Percentiles rank a stretch among this genome's conserved stretches.
These are phyloP conservation scores for Murraya paniculata DNA, from an alignment of 345 rosid species.

Conservation along the genomic window DNA sequence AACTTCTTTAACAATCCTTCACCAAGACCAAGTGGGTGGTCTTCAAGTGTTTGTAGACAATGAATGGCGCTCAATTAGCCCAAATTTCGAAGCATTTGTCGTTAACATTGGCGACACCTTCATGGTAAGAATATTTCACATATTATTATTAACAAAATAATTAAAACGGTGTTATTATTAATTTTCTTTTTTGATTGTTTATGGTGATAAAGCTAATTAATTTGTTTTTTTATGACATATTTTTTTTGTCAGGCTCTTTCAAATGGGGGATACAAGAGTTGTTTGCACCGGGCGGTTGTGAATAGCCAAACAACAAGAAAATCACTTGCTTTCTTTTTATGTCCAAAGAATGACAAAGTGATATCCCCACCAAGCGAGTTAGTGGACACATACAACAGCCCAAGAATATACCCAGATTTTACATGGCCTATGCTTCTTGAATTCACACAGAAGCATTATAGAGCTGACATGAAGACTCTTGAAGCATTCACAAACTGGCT, in stretches of 20 bases:
- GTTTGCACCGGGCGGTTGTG: slow-evolving; percentile 94
- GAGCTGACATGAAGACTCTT: slow-evolving; percentile 90
- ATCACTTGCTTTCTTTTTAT: slow-evolving; percentile 92
- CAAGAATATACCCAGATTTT: slow-evolving; percentile 80
- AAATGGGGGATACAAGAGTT: slow-evolving; percentile 82
- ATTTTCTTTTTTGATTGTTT: neutral
- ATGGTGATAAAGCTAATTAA: neutral
- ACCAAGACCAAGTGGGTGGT: slow-evolving; percentile 92
- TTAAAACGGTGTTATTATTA: no score
- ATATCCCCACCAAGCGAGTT: slow-evolving; percentile 75
- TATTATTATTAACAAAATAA: neutral
- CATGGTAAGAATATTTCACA: slow-evolving; percentile 55
- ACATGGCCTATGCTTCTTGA: slow-evolving; percentile 82
- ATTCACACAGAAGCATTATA: slow-evolving; percentile 81
- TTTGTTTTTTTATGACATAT: neutral
- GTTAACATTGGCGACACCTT: slow-evolving; percentile 98
- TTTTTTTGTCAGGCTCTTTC: slow-evolving; percentile 66
- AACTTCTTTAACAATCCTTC: slow-evolving; percentile 94
- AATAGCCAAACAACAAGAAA: slow-evolving; percentile 75
- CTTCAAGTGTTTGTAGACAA: slow-evolving; percentile 90
- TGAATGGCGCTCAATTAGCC: slow-evolving; percentile 74
- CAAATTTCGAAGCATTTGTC: slow-evolving; percentile 78
- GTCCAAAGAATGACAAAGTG: slow-evolving; percentile 76
- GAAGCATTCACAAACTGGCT: slow-evolving; percentile 62
- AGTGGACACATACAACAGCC: slow-evolving; percentile 41